Evolutionary conservation across 2,329 filamentous ascomycete species (phyloP).

Genomic region (Alternaria arborescens): DNA sequence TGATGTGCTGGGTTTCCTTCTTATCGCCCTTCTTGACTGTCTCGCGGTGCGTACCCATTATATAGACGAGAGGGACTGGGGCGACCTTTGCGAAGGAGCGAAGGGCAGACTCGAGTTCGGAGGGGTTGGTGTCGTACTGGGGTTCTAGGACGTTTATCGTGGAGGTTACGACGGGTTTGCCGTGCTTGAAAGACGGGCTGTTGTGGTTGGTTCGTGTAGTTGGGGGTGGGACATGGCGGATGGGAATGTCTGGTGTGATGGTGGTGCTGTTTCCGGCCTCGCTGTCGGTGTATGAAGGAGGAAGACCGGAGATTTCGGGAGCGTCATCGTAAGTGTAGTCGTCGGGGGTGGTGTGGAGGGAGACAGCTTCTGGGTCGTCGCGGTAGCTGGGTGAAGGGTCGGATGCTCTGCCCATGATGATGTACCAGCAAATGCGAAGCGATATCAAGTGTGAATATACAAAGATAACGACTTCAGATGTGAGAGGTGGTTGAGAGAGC

Average conservation of each 20-base stretch:
- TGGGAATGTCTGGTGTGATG: slow-evolving; percentile 19
- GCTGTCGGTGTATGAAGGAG: slow-evolving; percentile 50
- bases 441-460: neutral
- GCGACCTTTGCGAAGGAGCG: slow-evolving; percentile 35
- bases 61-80: slow-evolving; percentile 48
- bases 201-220: slow-evolving; percentile 41
- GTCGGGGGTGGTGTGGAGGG: slow-evolving; percentile 51
- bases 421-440: neutral
- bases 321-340: slow-evolving; percentile 51
- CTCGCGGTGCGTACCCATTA: slow-evolving; percentile 50
- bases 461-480: neutral
- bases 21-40: slow-evolving; percentile 47
- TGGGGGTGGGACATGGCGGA: slow-evolving; percentile 41
- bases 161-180: slow-evolving; percentile 38
- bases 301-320: slow-evolving; percentile 41
- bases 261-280: slow-evolving; percentile 28
- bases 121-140: slow-evolving; percentile 45
- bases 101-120: slow-evolving; percentile 41
- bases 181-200: slow-evolving; percentile 30
- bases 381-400: slow-evolving; percentile 35
- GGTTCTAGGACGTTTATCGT: slow-evolving; percentile 41
- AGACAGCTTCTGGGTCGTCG: slow-evolving; percentile 51
- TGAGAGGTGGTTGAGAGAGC: neutral
- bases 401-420: slow-evolving; percentile 44
- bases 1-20: slow-evolving; percentile 45